Conservation (phyloP, 2,329 filamentous ascomycete species). For the Tolypocladium guangdongense region DNA sequence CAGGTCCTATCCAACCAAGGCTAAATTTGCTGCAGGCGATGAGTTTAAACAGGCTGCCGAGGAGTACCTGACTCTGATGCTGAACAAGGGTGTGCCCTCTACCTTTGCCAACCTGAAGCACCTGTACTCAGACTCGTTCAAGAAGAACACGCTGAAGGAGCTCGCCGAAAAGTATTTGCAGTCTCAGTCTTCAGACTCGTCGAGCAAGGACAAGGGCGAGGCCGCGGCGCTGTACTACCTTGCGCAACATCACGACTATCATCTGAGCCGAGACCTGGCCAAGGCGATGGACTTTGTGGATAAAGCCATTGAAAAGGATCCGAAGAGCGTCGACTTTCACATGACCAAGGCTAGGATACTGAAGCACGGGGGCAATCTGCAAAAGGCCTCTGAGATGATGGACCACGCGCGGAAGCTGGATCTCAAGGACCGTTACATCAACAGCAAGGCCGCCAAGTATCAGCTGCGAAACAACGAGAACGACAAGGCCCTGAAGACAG, state of each 20-base stretch:
- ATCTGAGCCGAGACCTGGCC: conserved; percentile 69
- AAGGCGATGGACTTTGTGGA: conserved; percentile 79
- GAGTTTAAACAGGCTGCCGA: conserved; percentile 71
- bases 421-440: conserved; percentile 89
- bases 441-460: conserved; percentile 96
- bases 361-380: conserved; percentile 75
- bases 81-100: conserved; percentile 87
- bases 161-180: conserved; percentile 71
- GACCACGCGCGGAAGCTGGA: conserved; percentile 78
- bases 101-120: conserved; percentile 96
- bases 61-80: conserved; percentile 69
- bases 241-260: conserved; percentile 94
- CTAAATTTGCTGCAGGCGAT: conserved; percentile 44
- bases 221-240: conserved; percentile 84
- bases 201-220: conserved; percentile 48
- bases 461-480: conserved; percentile 88
- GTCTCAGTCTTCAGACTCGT: conserved; percentile 39
- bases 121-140: conserved; percentile 67
- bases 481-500: conserved; percentile 73
- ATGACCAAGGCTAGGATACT: conserved; percentile 93
- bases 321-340: conserved; percentile 78
- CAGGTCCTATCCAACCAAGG: neutral
- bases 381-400: conserved; percentile 78
- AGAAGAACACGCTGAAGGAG: conserved; percentile 65
- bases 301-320: conserved; percentile 67